phyloP scores from a whole-genome alignment of 139 green algal species.

The Chlamydomonas sp. region DNA sequence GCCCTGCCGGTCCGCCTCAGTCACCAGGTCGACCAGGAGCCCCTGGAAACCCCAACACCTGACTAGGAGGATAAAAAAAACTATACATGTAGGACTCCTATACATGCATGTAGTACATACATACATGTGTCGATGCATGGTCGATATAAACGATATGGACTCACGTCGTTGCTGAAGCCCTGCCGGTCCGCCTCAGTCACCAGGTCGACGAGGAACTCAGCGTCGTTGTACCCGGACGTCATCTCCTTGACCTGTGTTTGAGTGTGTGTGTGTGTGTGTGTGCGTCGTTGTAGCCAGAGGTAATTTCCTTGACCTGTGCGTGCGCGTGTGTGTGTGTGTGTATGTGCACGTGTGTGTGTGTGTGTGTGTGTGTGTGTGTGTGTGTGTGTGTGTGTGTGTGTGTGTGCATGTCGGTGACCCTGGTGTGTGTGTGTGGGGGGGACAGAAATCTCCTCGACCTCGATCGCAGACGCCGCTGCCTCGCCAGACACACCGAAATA shows the following conservation, averaged over 20 bases:
- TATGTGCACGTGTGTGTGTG: neutral
- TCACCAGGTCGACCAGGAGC: neutral
- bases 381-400: neutral
- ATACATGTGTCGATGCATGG: too few relatives aligned
- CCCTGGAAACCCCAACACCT: neutral
- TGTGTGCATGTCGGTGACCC: too few relatives aligned
- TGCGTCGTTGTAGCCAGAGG: too few relatives aligned
- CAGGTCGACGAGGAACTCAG: constrained; percentile 54
- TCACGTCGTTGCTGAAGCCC: neutral
- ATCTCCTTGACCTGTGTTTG: constrained; percentile 6
- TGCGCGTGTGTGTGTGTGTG: too few relatives aligned
- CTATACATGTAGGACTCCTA: too few relatives aligned
- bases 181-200: constrained; percentile 37
- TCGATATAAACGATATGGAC: neutral
- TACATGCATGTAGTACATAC: too few relatives aligned
- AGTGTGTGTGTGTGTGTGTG: constrained; percentile 1
- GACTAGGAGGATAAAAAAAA: neutral
- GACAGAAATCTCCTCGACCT: too few relatives aligned
- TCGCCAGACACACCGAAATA: neutral
- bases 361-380: neutral
- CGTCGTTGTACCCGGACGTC: constrained; percentile 31
- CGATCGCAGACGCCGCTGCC: too few relatives aligned
- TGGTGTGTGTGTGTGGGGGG: too few relatives aligned
- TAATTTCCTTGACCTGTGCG: too few relatives aligned
- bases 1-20: too few relatives aligned